Evolutionary conservation across 73 alveolate species (phyloP).

Genomic region (Blepharisma japonicum): DNA sequence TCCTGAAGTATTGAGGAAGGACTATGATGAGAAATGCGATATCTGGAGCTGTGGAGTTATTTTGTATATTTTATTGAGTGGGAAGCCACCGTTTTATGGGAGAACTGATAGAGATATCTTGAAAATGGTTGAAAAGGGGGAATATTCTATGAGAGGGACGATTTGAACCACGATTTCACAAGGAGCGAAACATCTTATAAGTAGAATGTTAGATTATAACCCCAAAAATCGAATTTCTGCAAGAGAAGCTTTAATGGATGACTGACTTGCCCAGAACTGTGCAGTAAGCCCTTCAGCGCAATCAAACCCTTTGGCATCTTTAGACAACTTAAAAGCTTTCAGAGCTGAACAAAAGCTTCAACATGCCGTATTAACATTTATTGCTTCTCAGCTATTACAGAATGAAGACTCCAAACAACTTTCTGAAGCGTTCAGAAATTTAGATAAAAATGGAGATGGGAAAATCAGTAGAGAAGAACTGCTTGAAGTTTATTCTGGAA

Average conservation of each 20-base stretch:
- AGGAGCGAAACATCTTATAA: conserved; percentile 65
- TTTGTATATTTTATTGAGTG: conserved; percentile 70
- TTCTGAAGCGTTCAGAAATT: conserved; percentile 19
- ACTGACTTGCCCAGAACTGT: conserved; percentile 48
- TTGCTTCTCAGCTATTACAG: conserved; percentile 24
- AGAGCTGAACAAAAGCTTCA: conserved; percentile 32
- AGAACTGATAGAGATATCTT: conserved; percentile 57
- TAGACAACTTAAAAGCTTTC: conserved; percentile 28
- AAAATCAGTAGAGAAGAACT: conserved; percentile 45
- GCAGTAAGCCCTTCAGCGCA: not conserved
- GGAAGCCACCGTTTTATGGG: conserved; percentile 80
- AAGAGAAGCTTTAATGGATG: conserved; percentile 64
- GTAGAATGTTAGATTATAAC: conserved; percentile 57
- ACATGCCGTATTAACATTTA: conserved; percentile 34
- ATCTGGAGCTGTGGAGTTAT: conserved; percentile 93
- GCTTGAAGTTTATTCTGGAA: conserved; percentile 34
- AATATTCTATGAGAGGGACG: conserved; percentile 45
- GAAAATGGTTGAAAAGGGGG: conserved; percentile 56
- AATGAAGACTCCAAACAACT: conserved; percentile 27
- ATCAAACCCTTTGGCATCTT: conserved; percentile 1
- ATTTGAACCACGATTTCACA: conserved; percentile 53
- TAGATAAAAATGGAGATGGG: conserved; percentile 62
- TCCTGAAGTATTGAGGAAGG: conserved; percentile 67
- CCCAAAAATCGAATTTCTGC: conserved; percentile 76
- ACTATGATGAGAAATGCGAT: conserved; percentile 76